Percentiles rank a stretch among this genome's conserved stretches.
Evolutionary conservation across 768 basidiomycete species (phyloP).

Genomic region (Auricularia sp.): DNA sequence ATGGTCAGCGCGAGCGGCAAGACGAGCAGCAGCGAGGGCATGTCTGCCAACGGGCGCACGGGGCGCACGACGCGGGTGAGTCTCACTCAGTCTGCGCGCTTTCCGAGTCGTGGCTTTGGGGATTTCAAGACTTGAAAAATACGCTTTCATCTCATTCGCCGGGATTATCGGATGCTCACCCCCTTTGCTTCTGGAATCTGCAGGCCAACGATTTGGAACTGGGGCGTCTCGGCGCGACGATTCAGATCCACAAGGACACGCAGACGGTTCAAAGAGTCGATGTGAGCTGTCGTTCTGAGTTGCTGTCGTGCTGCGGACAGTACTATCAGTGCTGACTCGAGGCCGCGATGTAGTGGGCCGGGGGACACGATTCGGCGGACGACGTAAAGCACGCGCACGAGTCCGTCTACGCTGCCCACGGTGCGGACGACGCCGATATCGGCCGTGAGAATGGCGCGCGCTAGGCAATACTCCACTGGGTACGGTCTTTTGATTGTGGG

Average conservation of each 20-base stretch:
- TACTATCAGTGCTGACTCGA: too few species aligned
- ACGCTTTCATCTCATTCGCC: too few species aligned
- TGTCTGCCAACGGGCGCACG: not conserved
- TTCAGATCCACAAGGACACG: not conserved
- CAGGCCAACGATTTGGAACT: not conserved
- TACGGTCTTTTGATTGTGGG: too few species aligned
- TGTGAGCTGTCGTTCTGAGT: not conserved
- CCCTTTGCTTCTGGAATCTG: too few species aligned
- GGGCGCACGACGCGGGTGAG: not conserved
- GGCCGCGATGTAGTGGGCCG: not conserved
- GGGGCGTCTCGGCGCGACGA: not conserved
- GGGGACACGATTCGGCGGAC: not conserved
- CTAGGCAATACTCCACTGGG: too few species aligned
- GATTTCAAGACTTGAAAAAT: too few species aligned
- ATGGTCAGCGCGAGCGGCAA: constrained; percentile 1
- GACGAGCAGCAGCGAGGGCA: constrained; percentile 1
- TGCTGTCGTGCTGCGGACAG: not conserved
- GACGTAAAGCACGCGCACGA: not conserved
- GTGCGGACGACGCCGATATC: too few species aligned
- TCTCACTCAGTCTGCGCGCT: too few species aligned
- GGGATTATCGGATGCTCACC: too few species aligned
- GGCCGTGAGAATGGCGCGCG: too few species aligned
- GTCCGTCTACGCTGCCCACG: not conserved
- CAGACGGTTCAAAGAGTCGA: not conserved
- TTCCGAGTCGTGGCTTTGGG: too few species aligned